Evolutionary conservation across 164 flowering plant species (phyloP).

Genomic region (Houttuynia cordata): DNA sequence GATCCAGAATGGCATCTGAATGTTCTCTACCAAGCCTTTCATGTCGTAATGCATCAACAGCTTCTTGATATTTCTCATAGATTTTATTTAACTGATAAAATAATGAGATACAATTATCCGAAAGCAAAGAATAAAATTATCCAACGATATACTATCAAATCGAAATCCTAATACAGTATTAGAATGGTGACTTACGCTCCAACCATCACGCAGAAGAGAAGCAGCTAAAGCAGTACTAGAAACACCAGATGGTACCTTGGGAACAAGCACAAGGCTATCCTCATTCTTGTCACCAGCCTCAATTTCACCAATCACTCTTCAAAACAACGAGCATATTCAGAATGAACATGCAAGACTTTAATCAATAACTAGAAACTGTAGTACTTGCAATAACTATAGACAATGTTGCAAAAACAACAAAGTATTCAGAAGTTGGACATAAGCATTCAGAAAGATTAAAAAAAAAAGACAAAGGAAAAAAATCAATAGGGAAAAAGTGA

Average conservation of each 20-base stretch:
- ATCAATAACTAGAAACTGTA: neutral
- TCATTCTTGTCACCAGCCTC: slow-evolving; percentile 22
- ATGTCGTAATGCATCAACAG: slow-evolving; percentile 86
- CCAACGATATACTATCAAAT: too few species aligned
- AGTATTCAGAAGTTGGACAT: too few species aligned
- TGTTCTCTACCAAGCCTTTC: slow-evolving; percentile 83
- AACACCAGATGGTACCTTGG: slow-evolving; percentile 60
- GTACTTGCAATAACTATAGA: neutral
- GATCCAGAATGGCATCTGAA: slow-evolving; percentile 59
- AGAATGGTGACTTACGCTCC: slow-evolving; percentile 68
- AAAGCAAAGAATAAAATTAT: neutral
- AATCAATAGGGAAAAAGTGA: too few species aligned
- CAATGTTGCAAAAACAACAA: too few species aligned
- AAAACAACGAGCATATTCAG: slow-evolving; percentile 1
- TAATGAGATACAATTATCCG: neutral
- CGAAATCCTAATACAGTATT: neutral
- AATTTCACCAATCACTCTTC: slow-evolving; percentile 24
- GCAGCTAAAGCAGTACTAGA: slow-evolving; percentile 98
- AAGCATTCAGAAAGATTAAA: too few species aligned
- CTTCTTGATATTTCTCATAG: slow-evolving; percentile 90
- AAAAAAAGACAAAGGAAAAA: too few species aligned
- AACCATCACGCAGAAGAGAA: slow-evolving; percentile 91
- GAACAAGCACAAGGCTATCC: slow-evolving; percentile 37
- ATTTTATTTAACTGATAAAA: slow-evolving; percentile 66
- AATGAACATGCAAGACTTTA: neutral